Conservation (phyloP, 2,329 filamentous ascomycete species). For the Pyrenochaeta sp. region DNA sequence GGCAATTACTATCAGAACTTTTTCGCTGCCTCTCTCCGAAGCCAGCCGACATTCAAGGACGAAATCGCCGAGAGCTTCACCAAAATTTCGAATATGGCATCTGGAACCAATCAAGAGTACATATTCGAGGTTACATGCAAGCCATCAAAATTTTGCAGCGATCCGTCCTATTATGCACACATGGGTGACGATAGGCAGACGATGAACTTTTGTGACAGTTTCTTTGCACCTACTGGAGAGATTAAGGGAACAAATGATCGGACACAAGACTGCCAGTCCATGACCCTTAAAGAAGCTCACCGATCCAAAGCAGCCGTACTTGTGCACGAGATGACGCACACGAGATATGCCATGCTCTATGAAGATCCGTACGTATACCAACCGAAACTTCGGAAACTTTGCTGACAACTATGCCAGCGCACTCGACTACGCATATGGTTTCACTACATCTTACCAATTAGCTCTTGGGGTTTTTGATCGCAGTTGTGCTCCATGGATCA, state of each 20-base stretch:
- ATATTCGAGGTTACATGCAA: conserved; percentile 7
- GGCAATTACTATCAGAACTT: conserved; percentile 5
- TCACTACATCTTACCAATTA: conserved; percentile 3
- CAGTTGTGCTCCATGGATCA: not conserved
- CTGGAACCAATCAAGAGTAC: conserved; percentile 1
- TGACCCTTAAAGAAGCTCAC: conserved; percentile 5
- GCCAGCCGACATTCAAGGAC: not conserved
- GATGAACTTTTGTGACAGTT: conserved; percentile 8
- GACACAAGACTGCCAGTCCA: not conserved
- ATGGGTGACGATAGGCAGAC: conserved; percentile 6
- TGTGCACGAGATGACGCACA: conserved; percentile 7
- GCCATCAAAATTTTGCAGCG: not conserved
- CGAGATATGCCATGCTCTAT: conserved; percentile 5
- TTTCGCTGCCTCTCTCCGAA: conserved; percentile 4
- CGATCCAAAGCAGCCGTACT: conserved; percentile 2
- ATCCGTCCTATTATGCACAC: conserved; percentile 2
- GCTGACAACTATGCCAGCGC: not conserved
- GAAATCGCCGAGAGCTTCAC: not conserved
- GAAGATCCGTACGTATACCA: conserved; percentile 4
- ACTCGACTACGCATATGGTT: conserved; percentile 8
- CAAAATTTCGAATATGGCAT: conserved; percentile 3
- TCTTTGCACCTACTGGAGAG: not conserved
- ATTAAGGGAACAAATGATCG: conserved; percentile 3
- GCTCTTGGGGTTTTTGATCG: conserved; percentile 1
- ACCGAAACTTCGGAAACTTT: not conserved